Base-by-base conservation (phyloP, 805 yeast species). In the Spathaspora sp. region DNA sequence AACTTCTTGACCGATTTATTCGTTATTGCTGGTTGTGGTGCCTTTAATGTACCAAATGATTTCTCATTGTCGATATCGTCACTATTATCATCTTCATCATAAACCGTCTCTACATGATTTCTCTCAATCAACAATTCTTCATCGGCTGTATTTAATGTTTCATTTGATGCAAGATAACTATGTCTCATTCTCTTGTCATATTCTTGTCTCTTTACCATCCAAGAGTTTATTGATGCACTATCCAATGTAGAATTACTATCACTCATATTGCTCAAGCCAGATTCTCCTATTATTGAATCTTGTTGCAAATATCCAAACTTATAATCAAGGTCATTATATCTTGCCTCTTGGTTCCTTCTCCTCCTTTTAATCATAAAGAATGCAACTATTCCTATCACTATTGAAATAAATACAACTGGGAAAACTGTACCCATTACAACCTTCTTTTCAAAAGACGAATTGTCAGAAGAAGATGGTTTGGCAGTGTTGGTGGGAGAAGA, bases 151-250 rank as follows among this genome's bases (percentile, higher is more conserved):
- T 54, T 52, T 29, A 63, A 54, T 1, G 67, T 63, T 28, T 67
- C 75, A 52, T 60, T 65, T 7, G 72, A 68, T 0, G 66, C 69
- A 14, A 67, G 57, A 52, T 58, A 67, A 47, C 70, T 69, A 47
- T 59, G 54, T 35, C 65, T 55, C 16, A 54, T 44, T 32, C 50
- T 47, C 20, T 52, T 53, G 52, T 76, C 82, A 54, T 68, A 79
- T 51, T 75, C 75, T 49, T 75, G 76, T 54, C 83, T 63, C 59
- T 80, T 80, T 28, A 73, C 67, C 43, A 74, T 72, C 84, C 84
- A 80, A 19, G 82, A 77, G 52, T 75, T 76, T 20, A 81, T 75
- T 4, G 83, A 79, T 9, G 75, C 64, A 48, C 78, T 85, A 49
- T 78, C 85, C 31, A 74, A 56, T 0, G 78, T 72, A 1, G 74